phyloP scores from a whole-genome alignment of 2,329 filamentous ascomycete genomes.

The Venturia pyrina region DNA sequence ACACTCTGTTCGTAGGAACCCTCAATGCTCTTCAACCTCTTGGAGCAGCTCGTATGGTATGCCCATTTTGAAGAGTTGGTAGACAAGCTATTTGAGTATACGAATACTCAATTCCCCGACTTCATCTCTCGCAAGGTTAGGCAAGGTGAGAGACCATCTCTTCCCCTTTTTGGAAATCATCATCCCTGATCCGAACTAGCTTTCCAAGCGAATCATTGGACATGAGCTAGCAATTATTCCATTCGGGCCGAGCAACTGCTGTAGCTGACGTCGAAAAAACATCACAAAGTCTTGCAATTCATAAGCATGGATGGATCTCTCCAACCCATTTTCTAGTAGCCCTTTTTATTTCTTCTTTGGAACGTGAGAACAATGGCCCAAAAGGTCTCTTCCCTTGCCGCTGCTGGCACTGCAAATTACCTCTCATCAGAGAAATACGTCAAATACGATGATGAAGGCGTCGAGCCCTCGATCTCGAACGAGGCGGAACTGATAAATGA shows the following conservation, averaged over 20 bases:
- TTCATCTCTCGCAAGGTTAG: background rate
- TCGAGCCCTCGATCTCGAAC: conserved; percentile 32
- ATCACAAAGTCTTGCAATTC: background rate
- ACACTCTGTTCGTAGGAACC: too few relatives aligned
- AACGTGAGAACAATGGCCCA: background rate
- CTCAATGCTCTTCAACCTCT: too few relatives aligned
- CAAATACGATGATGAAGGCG: conserved; percentile 30
- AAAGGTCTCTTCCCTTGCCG: background rate
- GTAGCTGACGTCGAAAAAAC: background rate
- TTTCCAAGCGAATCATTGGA: background rate
- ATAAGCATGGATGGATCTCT: background rate
- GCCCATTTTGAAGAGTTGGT: too few relatives aligned
- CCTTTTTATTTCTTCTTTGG: background rate
- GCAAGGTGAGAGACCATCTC: background rate
- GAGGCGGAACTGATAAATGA: conserved; percentile 36
- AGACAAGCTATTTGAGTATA: too few relatives aligned
- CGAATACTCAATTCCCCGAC: too few relatives aligned
- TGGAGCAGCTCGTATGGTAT: too few relatives aligned
- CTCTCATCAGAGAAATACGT: conserved; percentile 23
- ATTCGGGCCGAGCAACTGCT: background rate
- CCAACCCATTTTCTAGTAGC: background rate
- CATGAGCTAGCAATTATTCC: background rate
- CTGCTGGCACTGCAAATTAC: background rate
- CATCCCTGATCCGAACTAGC: background rate
- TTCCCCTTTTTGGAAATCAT: too few relatives aligned